Evolutionary conservation across 2,329 filamentous ascomycete species (phyloP), one percentile per base, ranked within the genome.

Genomic region (Teratosphaeria viscida): DNA sequence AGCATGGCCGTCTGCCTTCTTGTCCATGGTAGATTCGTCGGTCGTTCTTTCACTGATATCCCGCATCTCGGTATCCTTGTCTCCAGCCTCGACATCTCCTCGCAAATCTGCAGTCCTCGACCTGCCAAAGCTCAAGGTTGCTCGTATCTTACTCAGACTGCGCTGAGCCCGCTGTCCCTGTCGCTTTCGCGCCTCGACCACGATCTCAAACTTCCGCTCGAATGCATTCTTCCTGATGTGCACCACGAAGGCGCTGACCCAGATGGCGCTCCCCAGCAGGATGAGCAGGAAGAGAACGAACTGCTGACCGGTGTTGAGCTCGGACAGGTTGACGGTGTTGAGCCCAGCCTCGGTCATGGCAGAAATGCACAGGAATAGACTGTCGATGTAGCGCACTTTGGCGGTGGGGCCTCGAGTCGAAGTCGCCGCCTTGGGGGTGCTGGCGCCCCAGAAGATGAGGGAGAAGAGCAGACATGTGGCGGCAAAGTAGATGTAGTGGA

Each of bases 401-500:
- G 89, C 76, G 62, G 76, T 81, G 57, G 74, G 70, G 27, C 53
- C 53, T 8, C 34, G 53, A 34, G 53, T 54, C 26, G 19, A 72
- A 68, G 0, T 82, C 81, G 1, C n/a, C 34, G 19, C 14, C 19
- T 26, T 5, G 19, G 57, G 57, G 23, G 76, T 77, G 0, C 82
- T 83, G 0, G 79, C 76, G 8, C 76, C 78, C 79, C 81, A 89
- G 67, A 88, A 85, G 57, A 89, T 78, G 60, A 82, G 64, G 14
- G 84, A 84, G 57, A 76, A 77, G 23, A 86, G 34, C 5, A 88
- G 68, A 57, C 77, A 79, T 6, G 80, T 79, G 11, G 74, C 61
- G 61, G 86, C 76, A 69, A 89, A 89, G 72, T 88, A 89, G 56
- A 78, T 70, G 72, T 88, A 87, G 68, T 89, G 86, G 5, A 88